Evolutionary conservation across 164 flowering plant genomes (phyloP).

Genomic region (Berberis thunbergii): DNA sequence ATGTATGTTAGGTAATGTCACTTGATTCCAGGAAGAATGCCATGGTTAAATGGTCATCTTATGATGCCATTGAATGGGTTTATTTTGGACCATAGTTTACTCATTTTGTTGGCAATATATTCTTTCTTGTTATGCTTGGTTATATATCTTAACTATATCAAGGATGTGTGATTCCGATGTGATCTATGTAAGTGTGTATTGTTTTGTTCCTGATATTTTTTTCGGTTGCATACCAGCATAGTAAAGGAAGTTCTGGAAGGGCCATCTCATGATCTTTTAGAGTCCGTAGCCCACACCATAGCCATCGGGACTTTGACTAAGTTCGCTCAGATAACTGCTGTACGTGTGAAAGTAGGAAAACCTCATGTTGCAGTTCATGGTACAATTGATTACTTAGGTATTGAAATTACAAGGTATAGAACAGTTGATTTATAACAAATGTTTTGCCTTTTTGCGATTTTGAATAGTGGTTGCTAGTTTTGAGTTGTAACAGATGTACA

Average conservation of each 20-base stretch:
- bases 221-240: slow-evolving; percentile 36
- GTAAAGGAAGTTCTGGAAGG: slow-evolving; percentile 64
- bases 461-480: background rate
- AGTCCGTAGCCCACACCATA: slow-evolving; percentile 69
- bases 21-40: too few species aligned
- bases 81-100: too few species aligned
- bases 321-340: slow-evolving; percentile 49
- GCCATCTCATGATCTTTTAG: slow-evolving; percentile 62
- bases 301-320: slow-evolving; percentile 45
- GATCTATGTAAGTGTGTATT: background rate
- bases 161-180: too few species aligned
- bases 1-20: too few species aligned
- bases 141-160: too few species aligned
- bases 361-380: slow-evolving; percentile 89
- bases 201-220: background rate
- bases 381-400: slow-evolving; percentile 68
- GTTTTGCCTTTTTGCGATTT: background rate
- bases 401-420: slow-evolving; percentile 47
- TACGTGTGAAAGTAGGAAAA: slow-evolving; percentile 72
- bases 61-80: too few species aligned
- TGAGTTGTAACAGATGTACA: background rate
- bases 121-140: too few species aligned
- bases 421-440: background rate
- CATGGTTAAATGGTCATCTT: too few species aligned
- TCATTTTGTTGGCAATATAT: too few species aligned